Evolutionary conservation across 352 stramenopile genomes (phyloP).

Genomic region (Saprolegnia parasitica): DNA sequence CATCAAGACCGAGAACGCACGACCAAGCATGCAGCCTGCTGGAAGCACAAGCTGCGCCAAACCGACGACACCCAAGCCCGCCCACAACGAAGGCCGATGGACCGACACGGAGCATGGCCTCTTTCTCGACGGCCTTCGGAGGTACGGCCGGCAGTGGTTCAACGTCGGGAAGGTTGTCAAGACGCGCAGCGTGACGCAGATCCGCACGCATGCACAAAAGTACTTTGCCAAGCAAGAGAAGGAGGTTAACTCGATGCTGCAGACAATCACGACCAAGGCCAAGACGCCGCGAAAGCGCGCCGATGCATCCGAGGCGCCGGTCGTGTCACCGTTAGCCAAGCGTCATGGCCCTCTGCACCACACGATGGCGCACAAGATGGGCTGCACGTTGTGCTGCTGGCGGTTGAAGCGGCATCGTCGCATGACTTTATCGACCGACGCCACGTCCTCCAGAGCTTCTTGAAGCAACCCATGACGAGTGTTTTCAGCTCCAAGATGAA

Average conservation of each 20-base stretch:
- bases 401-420: too few species aligned
- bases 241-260: background rate
- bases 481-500: background rate
- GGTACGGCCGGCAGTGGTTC: slow-evolving; percentile 86
- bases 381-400: background rate
- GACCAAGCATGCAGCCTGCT: background rate
- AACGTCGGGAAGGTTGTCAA: slow-evolving; percentile 80
- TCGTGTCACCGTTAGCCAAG: background rate
- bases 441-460: too few species aligned
- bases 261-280: background rate
- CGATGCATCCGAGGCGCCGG: background rate
- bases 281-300: background rate
- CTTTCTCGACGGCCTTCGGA: slow-evolving; percentile 75
- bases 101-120: slow-evolving; percentile 76
- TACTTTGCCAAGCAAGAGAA: slow-evolving; percentile 61
- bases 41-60: too few species aligned
- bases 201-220: slow-evolving; percentile 83
- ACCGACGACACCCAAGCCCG: too few species aligned
- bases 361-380: background rate
- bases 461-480: background rate
- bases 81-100: slow-evolving; percentile 46
- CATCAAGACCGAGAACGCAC: background rate
- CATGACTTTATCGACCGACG: too few species aligned
- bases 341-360: background rate
- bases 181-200: slow-evolving; percentile 78